Percentiles rank a stretch among this genome's conserved stretches.
Evolutionary conservation across 305 asterid genomes (phyloP).

Genomic region (Fraxinus angustifolia): DNA sequence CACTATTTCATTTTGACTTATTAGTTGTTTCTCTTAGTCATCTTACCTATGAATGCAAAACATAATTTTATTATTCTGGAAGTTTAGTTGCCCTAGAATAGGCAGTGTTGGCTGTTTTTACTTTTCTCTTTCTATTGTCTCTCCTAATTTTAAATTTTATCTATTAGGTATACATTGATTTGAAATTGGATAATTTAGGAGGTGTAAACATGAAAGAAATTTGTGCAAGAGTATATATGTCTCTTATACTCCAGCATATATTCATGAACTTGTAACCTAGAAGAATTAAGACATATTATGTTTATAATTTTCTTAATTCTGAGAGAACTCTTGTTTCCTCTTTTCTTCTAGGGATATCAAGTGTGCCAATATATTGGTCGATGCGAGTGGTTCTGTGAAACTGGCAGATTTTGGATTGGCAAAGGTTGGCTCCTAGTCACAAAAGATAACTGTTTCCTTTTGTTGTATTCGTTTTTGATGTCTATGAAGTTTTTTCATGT

Average conservation of each 20-base stretch:
- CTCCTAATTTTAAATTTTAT: background rate
- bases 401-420: constrained; percentile 99
- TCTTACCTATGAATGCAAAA: constrained; percentile 19
- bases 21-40: background rate
- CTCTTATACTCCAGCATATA: constrained; percentile 10
- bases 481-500: constrained; percentile 11
- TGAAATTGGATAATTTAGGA: constrained; percentile 10
- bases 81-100: background rate
- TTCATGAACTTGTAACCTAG: constrained; percentile 10
- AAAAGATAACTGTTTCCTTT: constrained; percentile 9
- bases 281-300: background rate
- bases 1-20: background rate
- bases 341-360: constrained; percentile 75
- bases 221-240: background rate
- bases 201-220: background rate
- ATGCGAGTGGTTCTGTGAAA: constrained; percentile 81
- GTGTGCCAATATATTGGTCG: constrained; percentile 95
- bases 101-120: background rate
- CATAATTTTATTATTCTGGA: constrained; percentile 6
- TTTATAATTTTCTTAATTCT: constrained; percentile 12
- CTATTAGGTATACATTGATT: constrained; percentile 1
- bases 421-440: constrained; percentile 50
- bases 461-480: constrained; percentile 3
- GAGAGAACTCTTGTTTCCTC: constrained; percentile 19
- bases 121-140: background rate